Conservation (phyloP, 2,329 filamentous ascomycete species). For the Mycosphaerella sp. region DNA sequence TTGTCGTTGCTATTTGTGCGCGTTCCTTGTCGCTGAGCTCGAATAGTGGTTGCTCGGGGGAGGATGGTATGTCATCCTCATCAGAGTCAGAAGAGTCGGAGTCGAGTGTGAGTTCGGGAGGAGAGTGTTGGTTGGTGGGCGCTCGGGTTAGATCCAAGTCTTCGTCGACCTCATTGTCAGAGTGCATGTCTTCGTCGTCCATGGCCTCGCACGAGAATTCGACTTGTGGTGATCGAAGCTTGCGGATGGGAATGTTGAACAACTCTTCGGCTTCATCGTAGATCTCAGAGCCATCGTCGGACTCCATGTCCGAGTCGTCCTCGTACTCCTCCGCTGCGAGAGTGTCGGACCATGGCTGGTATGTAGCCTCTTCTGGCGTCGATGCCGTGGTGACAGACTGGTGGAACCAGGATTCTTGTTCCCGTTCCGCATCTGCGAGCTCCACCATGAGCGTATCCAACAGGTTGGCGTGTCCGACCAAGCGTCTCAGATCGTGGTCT, state of each 20-base stretch:
- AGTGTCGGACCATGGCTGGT: conserved; percentile 81
- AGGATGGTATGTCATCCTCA: conserved; percentile 42
- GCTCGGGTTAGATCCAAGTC: conserved; percentile 41
- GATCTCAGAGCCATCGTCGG: conserved; percentile 49
- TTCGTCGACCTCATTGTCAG: conserved; percentile 43
- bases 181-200: conserved; percentile 33
- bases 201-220: conserved; percentile 41
- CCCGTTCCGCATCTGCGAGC: conserved; percentile 85
- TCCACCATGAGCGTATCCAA: conserved; percentile 90
- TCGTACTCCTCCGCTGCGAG: conserved; percentile 71
- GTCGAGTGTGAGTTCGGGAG: conserved; percentile 46
- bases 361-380: conserved; percentile 55
- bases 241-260: conserved; percentile 33
- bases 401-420: conserved; percentile 98
- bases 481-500: conserved; percentile 89
- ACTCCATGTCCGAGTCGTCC: conserved; percentile 48
- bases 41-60: conserved; percentile 40
- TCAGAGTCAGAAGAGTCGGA: conserved; percentile 36
- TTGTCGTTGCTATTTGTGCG: conserved; percentile 41
- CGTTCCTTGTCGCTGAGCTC: conserved; percentile 43
- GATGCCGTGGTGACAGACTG: conserved; percentile 75
- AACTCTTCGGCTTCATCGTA: conserved; percentile 48
- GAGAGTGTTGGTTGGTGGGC: conserved; percentile 37
- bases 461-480: conserved; percentile 97
- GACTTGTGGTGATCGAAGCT: conserved; percentile 37